Evolutionary conservation across 2,329 filamentous ascomycete genomes (phyloP).

Genomic region (Dactylella cylindrospora): DNA sequence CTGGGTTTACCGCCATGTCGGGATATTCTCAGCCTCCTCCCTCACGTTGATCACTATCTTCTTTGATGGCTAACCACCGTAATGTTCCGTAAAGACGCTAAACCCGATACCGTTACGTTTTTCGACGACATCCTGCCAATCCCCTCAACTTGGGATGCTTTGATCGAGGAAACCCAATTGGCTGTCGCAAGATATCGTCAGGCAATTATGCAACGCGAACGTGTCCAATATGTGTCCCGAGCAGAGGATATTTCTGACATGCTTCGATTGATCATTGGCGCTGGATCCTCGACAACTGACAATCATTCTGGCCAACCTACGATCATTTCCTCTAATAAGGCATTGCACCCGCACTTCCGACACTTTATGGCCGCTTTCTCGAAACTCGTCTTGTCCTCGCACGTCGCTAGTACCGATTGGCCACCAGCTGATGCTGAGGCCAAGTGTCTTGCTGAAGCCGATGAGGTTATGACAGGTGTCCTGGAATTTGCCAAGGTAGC

Average conservation of each 20-base stretch:
- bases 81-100: constrained; percentile 35
- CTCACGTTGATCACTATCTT: too few species aligned
- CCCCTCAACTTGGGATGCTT: constrained; percentile 80
- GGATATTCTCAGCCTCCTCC: too few species aligned
- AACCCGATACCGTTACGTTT: constrained; percentile 56
- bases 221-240: constrained; percentile 85
- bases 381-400: constrained; percentile 96
- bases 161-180: constrained; percentile 89
- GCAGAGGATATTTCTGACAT: constrained; percentile 99
- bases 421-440: constrained; percentile 89
- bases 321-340: constrained; percentile 98
- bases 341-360: constrained; percentile 91
- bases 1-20: background rate
- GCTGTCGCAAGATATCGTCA: constrained; percentile 88
- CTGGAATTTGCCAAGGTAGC: constrained; percentile 97
- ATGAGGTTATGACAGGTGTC: constrained; percentile 88
- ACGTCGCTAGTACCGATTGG: constrained; percentile 95
- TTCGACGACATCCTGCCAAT: constrained; percentile 84
- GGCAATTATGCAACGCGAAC: constrained; percentile 77
- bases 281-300: constrained; percentile 93
- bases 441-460: constrained; percentile 96
- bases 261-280: constrained; percentile 85
- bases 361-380: constrained; percentile 99
- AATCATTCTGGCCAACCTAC: constrained; percentile 98
- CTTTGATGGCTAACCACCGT: constrained; percentile 22